A percentile compares a stretch with the other conserved stretches of the same genome.
Evolutionary conservation across 129 eudicot species (phyloP).

Genomic region (Saposhnikovia divaricata): DNA sequence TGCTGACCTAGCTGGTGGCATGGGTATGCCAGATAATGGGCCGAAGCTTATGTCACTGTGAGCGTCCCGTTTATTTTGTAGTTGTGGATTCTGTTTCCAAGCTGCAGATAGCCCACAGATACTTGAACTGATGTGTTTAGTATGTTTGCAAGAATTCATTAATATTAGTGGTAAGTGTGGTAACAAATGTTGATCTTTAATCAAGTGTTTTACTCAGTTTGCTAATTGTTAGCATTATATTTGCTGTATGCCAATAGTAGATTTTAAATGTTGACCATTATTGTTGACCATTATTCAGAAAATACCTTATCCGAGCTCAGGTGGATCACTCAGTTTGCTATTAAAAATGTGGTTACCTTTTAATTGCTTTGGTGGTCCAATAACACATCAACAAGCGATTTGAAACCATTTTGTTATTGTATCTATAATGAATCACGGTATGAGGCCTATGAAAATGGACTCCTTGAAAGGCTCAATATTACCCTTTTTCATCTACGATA

Average conservation of each 20-base stretch:
- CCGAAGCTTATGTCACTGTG: slow-evolving; percentile 73
- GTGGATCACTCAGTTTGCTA: no score
- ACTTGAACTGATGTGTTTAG: slow-evolving; percentile 8
- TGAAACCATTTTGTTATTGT: neutral
- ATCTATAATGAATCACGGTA: no score
- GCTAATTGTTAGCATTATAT: neutral
- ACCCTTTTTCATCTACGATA: no score
- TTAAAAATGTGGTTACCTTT: no score
- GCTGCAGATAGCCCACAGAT: neutral
- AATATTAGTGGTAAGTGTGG: neutral
- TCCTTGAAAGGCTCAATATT: no score
- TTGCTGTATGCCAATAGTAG: neutral
- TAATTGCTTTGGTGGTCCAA: no score
- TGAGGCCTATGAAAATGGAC: no score
- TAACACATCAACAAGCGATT: no score
- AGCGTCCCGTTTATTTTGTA: slow-evolving; percentile 11
- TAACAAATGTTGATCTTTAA: neutral
- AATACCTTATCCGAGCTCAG: no score
- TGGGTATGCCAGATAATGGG: slow-evolving; percentile 94
- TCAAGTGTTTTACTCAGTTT: neutral
- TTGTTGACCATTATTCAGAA: no score
- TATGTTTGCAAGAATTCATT: neutral
- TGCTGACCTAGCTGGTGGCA: slow-evolving; percentile 84
- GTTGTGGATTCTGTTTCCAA: slow-evolving; percentile 16
- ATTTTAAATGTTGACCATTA: no score